Conservation (phyloP, 1,284 basidiomycete species). For the Cutaneotrichosporon mucoides region DNA sequence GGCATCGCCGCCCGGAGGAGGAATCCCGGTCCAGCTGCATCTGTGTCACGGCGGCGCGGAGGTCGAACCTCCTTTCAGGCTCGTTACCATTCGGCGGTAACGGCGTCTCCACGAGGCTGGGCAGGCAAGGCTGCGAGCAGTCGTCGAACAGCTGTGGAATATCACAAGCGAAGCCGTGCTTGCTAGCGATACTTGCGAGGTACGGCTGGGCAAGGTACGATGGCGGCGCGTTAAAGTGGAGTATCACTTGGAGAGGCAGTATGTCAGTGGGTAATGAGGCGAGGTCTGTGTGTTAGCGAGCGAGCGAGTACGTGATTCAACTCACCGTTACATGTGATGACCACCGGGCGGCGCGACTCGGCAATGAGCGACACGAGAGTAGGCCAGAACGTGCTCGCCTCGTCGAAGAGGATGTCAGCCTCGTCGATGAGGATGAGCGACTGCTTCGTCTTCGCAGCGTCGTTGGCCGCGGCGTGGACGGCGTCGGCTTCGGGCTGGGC, state of each 20-base stretch:
- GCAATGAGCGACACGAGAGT: slow-evolving; percentile 73
- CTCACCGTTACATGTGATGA: slow-evolving; percentile 87
- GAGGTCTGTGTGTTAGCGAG: slow-evolving; percentile 55
- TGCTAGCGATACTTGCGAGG: slow-evolving; percentile 58
- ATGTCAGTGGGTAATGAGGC: slow-evolving; percentile 67
- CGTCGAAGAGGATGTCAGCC: slow-evolving; percentile 86
- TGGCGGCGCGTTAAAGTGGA: slow-evolving; percentile 64
- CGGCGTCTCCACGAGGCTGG: slow-evolving; percentile 34
- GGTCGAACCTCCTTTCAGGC: slow-evolving; percentile 53
- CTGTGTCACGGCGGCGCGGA: slow-evolving; percentile 58
- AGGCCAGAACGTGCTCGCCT: slow-evolving; percentile 89
- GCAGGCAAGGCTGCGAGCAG: slow-evolving; percentile 27
- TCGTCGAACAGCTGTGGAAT: slow-evolving; percentile 33
- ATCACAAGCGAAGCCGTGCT: slow-evolving; percentile 10
- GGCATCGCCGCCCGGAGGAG: neutral
- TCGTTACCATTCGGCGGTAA: slow-evolving; percentile 50
- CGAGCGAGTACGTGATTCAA: slow-evolving; percentile 28
- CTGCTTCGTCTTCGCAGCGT: slow-evolving; percentile 54
- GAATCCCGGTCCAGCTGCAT: slow-evolving; percentile 54
- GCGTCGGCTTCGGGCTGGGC: too few relatives aligned
- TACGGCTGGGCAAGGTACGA: slow-evolving; percentile 63
- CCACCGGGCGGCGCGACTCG: slow-evolving; percentile 75
- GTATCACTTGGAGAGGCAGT: slow-evolving; percentile 70
- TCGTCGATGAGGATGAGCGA: slow-evolving; percentile 94
- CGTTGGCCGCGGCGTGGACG: too few relatives aligned